Evolutionary conservation across 805 yeast species (phyloP).

Genomic region (Peterozyma xylosa): DNA sequence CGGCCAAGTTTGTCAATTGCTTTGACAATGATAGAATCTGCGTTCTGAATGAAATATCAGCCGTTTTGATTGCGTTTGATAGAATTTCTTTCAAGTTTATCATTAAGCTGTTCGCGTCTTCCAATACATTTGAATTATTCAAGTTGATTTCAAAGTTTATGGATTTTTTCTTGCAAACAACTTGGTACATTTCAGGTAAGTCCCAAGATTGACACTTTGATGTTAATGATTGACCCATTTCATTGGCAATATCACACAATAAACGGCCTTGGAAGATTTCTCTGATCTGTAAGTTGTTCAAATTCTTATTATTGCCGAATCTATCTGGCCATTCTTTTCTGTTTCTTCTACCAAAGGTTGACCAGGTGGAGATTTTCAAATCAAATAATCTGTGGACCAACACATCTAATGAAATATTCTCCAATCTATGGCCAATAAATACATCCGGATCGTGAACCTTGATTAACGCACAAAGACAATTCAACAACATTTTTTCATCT

Average conservation of each 20-base stretch:
- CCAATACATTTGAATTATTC: slow-evolving; percentile 55
- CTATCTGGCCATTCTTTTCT: slow-evolving; percentile 73
- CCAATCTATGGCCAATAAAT: slow-evolving; percentile 80
- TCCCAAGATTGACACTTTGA: slow-evolving; percentile 94
- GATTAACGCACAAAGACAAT: slow-evolving; percentile 65
- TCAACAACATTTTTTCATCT: slow-evolving; percentile 67
- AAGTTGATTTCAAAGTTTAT: slow-evolving; percentile 66
- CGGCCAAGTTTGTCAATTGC: slow-evolving; percentile 88
- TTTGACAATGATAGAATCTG: slow-evolving; percentile 86
- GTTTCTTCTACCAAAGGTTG: slow-evolving; percentile 74
- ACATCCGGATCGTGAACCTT: slow-evolving; percentile 85
- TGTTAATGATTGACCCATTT: slow-evolving; percentile 89
- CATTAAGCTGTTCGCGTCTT: slow-evolving; percentile 58
- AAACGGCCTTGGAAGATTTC: slow-evolving; percentile 81
- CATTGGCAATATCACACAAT: slow-evolving; percentile 88
- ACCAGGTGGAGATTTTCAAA: slow-evolving; percentile 67
- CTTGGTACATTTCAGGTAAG: slow-evolving; percentile 80
- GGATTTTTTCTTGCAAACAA: slow-evolving; percentile 61
- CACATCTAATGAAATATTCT: slow-evolving; percentile 70
- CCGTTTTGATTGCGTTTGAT: slow-evolving; percentile 58
- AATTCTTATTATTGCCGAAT: slow-evolving; percentile 46
- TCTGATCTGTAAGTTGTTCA: slow-evolving; percentile 48
- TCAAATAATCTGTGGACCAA: slow-evolving; percentile 76
- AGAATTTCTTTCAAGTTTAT: slow-evolving; percentile 68
- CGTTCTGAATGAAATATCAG: slow-evolving; percentile 70